Base-by-base conservation (phyloP, 2,329 filamentous ascomycete genomes). In the Tolypocladium endophyticum region DNA sequence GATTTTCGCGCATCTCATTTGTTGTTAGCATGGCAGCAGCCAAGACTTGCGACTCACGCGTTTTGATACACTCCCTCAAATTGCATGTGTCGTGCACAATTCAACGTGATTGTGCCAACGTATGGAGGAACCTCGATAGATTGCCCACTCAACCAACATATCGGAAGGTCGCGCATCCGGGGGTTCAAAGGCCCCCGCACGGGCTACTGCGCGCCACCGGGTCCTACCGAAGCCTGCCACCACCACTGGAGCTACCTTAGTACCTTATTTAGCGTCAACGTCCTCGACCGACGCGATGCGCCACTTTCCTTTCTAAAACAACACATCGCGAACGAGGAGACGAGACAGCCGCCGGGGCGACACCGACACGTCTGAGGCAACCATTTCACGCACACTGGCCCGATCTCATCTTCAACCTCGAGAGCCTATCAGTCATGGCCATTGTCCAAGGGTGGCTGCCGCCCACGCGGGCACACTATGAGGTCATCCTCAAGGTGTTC, bases 401-500 rank as follows among this genome's bases (percentile, higher is more conserved):
- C 2, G 7, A 16, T 18, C 14, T 12, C 20, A 2, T 23, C 28
- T 56, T 23, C 30, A 23, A 38, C 8, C 33, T 14, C 14, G 23
- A 52, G 8, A 12, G 8, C 18, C 25, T 20, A 16, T 20, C 28
- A 2, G 16, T 39, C 59, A 81, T 81, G 76, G 74, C 79, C 14
- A 68, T 84, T 56, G 66, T 84, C 41, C 70, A 80, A 64, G 77
- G 75, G 61, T 85, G 81, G 81, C 72, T 84, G 62, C 85, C 85
- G 20, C 81, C 83, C 1, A 82, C 78, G 60, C 76, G 77, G 64
- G 79, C 83, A 65, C 80, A 85, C 70, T 87, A 83, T 70, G 75
- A 84, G 58, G 65, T 76, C 35, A 70, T 85, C 12, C 69, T 84
- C 41, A 76, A 70, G 35, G 64, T 77, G 56, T 87, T 83, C 76